Conservation (phyloP, 371 early-diverging fungal species). For the Amoeboaphelidium occidentale region DNA sequence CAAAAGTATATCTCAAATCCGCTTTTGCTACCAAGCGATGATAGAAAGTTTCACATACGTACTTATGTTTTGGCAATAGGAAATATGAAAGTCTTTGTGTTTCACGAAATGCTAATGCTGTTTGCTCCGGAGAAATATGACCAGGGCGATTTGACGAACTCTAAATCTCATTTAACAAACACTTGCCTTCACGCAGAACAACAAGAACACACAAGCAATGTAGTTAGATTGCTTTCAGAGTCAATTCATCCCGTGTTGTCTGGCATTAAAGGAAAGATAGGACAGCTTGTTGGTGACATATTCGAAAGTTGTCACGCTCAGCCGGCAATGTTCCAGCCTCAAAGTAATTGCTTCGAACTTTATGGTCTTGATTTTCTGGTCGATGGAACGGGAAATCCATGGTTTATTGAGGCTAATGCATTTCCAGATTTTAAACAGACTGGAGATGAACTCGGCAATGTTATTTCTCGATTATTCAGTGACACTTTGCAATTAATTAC, state of each 20-base stretch:
- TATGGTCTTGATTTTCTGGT: slow-evolving; percentile 45
- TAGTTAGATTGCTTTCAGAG: slow-evolving; percentile 3
- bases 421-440: slow-evolving; percentile 45
- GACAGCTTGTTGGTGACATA: slow-evolving; percentile 22
- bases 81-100: slow-evolving; percentile 32
- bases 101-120: slow-evolving; percentile 34
- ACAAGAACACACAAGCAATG: too few relatives aligned
- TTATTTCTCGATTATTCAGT: too few relatives aligned
- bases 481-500: too few relatives aligned
- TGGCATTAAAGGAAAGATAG: slow-evolving; percentile 27
- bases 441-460: slow-evolving; percentile 21
- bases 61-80: slow-evolving; percentile 35
- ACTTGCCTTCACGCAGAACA: slow-evolving; percentile 40
- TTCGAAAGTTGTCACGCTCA: slow-evolving; percentile 32
- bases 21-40: slow-evolving; percentile 16
- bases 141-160: slow-evolving; percentile 16
- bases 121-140: slow-evolving; percentile 31
- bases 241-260: slow-evolving; percentile 13
- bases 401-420: slow-evolving; percentile 39
- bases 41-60: slow-evolving; percentile 43
- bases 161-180: slow-evolving; percentile 34
- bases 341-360: slow-evolving; percentile 35
- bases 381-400: slow-evolving; percentile 22
- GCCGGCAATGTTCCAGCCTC: slow-evolving; percentile 35
- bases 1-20: slow-evolving; percentile 35